phyloP scores from a whole-genome alignment of 345 rosid genomes.

The Toxicodendron radicans region DNA sequence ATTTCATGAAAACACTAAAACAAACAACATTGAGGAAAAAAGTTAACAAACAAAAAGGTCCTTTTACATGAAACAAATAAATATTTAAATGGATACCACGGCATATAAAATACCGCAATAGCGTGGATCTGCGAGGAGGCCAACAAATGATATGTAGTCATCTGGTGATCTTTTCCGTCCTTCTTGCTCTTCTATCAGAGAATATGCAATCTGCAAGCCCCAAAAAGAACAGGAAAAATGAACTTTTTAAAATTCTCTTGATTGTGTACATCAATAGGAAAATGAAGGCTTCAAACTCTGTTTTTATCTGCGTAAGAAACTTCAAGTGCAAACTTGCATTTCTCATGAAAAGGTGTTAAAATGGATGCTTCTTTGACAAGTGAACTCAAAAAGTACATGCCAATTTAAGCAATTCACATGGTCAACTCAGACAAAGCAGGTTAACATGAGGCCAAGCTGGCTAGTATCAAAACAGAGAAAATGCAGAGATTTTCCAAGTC shows the following conservation, averaged over 20 bases:
- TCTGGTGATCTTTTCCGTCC: slow-evolving; percentile 56
- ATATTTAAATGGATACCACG: slow-evolving; percentile 35
- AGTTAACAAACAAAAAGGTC: slow-evolving; percentile 7
- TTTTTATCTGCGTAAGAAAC: not conserved
- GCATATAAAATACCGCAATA: slow-evolving; percentile 77
- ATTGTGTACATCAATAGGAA: not conserved
- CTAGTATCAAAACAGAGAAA: not conserved
- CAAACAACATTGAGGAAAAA: slow-evolving; percentile 3
- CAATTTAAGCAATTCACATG: not conserved
- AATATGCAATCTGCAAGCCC: slow-evolving; percentile 69
- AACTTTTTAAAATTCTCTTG: not conserved
- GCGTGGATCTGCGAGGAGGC: slow-evolving; percentile 94
- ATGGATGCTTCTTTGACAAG: not conserved
- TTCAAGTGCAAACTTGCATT: not conserved
- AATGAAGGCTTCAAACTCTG: not conserved
- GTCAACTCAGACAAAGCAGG: not conserved
- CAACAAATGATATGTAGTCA: slow-evolving; percentile 91
- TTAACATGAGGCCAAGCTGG: not conserved
- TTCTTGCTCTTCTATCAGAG: slow-evolving; percentile 90
- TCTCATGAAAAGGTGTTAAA: not conserved
- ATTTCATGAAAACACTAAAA: slow-evolving; percentile 10
- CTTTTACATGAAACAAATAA: slow-evolving; percentile 18
- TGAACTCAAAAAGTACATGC: not conserved
- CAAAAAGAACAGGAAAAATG: not conserved
- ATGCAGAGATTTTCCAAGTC: not conserved